phyloP scores from a whole-genome alignment of 2,329 filamentous ascomycete genomes.

The Colletotrichum shisoi region DNA sequence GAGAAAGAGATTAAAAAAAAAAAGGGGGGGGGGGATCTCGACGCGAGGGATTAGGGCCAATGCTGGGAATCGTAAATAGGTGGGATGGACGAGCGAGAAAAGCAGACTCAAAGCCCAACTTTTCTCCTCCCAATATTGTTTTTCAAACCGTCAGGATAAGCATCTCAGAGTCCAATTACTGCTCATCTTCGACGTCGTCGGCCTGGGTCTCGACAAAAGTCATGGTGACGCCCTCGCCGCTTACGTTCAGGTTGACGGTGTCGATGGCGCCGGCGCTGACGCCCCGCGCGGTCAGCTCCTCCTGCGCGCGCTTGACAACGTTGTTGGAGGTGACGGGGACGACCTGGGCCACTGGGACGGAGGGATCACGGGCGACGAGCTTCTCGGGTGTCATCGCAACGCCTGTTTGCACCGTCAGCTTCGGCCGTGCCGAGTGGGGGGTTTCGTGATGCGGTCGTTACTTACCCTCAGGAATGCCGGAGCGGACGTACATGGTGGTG shows the following conservation, averaged over 20 bases:
- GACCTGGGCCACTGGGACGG: constrained; percentile 30
- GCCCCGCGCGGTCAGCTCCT: constrained; percentile 36
- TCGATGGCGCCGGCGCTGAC: constrained; percentile 48
- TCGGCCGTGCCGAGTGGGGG: neutral
- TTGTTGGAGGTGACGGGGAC: constrained; percentile 12
- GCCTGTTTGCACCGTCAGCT: constrained; percentile 24
- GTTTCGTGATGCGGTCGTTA: constrained; percentile 20
- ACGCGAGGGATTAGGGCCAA: constrained; percentile 27
- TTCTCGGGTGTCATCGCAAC: constrained; percentile 33
- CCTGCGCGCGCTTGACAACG: constrained; percentile 34
- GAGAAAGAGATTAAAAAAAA: neutral
- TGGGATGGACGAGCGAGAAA: neutral
- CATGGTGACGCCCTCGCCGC: constrained; percentile 57
- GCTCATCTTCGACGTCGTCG: constrained; percentile 45
- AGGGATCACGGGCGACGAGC: constrained; percentile 33
- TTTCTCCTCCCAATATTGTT: neutral
- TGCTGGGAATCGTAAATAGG: constrained; percentile 15
- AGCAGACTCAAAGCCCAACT: neutral
- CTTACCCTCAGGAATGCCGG: constrained; percentile 55
- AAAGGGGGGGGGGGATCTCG: neutral
- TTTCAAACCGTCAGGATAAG: neutral
- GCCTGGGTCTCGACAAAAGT: constrained; percentile 56
- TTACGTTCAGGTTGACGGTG: constrained; percentile 56
- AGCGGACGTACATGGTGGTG: constrained; percentile 58
- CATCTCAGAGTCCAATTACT: constrained; percentile 37